Evolutionary conservation across 2,329 filamentous ascomycete species (phyloP).

Genomic region (Peltaster fructicola): DNA sequence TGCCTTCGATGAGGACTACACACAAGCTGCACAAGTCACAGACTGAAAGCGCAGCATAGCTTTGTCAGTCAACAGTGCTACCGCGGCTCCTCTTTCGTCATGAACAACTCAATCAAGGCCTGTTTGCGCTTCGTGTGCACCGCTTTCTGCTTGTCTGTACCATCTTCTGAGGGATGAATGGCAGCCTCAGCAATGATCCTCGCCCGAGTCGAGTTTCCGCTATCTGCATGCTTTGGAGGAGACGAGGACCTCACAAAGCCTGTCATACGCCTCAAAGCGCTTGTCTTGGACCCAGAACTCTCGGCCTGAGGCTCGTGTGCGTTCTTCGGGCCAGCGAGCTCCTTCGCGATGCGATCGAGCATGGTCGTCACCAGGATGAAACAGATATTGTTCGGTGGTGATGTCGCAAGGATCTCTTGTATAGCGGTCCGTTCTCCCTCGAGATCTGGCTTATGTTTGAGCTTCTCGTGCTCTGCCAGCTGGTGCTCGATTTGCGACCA

Average conservation of each 20-base stretch:
- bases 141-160: slow-evolving; percentile 41
- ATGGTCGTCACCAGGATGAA: slow-evolving; percentile 78
- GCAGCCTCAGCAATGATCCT: slow-evolving; percentile 47
- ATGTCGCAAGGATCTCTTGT: slow-evolving; percentile 54
- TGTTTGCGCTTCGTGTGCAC: slow-evolving; percentile 45
- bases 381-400: slow-evolving; percentile 67
- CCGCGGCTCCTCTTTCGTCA: slow-evolving; percentile 24
- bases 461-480: slow-evolving; percentile 31
- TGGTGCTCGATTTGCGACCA: slow-evolving; percentile 53
- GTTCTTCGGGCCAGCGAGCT: slow-evolving; percentile 25
- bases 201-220: slow-evolving; percentile 47
- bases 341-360: slow-evolving; percentile 41
- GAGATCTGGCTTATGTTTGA: slow-evolving; percentile 24
- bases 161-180: slow-evolving; percentile 32
- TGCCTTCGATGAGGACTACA: slow-evolving; percentile 18
- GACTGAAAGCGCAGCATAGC: slow-evolving; percentile 1
- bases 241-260: slow-evolving; percentile 28
- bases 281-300: slow-evolving; percentile 19
- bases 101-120: slow-evolving; percentile 52
- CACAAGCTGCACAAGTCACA: background rate
- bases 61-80: background rate
- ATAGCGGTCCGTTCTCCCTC: slow-evolving; percentile 44
- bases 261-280: slow-evolving; percentile 17
- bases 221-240: slow-evolving; percentile 35
- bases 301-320: slow-evolving; percentile 11